Base-by-base conservation (phyloP, 345 rosid genomes). In the Populus davidiana region DNA sequence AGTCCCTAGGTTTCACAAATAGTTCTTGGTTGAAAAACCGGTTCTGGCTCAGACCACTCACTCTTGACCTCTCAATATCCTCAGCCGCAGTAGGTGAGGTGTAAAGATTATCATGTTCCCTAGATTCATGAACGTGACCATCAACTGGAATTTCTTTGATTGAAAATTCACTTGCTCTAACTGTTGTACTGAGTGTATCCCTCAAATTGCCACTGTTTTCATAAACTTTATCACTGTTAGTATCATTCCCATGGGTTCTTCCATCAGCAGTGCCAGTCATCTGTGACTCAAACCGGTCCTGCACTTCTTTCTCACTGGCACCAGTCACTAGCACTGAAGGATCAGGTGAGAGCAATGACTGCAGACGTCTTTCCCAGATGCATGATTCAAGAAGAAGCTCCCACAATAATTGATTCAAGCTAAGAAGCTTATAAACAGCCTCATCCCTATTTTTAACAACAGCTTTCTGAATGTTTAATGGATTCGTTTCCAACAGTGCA, bases 301-400 rank as follows among this genome's bases (percentile, higher is more conserved):
- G 78, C n/a, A 56, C 66, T 65, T 54, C 77, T 79, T 76, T 86
- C 73, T 80, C 85, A 75, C 71, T 52, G 72, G 83, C 77, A 80
- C 75, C 84, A 73, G 74, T 36, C 49, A 78, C 72, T 56, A 86
- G 81, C 72, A 78, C 72, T 31, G 86, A 83, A 76, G 88, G 84
- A 82, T 85, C 86, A 82, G 86, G 85, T 78, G 67, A 86, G 35
- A 86, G 82, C 59, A 96, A 86, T 20, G 93, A 89, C 80, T 89
- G 86, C 80, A 96, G 66, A 29, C 98, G 93, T 33, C 74, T 68
- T 85, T 94, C 89, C 99, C 99, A 96, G 71, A 91, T 80, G 79
- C 67, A 82, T 54, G 98, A 88, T 84, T 86, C 90, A 78, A 96
- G 87, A 80, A 91, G 81, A 77, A 96, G 93, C 77, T 91, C 95